These are phyloP conservation scores for Termitomyces sp. DNA, from an alignment of 768 basidiomycete genomes.

Conservation along the genomic window DNA sequence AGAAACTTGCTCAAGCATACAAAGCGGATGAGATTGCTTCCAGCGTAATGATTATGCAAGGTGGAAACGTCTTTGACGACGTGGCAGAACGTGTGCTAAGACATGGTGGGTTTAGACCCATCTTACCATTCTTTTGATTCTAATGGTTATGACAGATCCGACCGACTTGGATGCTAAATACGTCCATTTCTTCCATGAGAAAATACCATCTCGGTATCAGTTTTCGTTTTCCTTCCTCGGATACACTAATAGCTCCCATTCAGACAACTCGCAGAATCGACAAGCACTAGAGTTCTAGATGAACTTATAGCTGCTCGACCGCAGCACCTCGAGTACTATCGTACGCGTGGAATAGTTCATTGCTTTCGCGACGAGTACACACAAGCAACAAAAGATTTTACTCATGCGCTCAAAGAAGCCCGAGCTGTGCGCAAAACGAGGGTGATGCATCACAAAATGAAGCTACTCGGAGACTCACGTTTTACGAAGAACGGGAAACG, in stretches of 20 bases:
- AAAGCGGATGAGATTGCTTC: conserved; percentile 87
- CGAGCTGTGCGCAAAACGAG: conserved; percentile 67
- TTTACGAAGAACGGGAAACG: conserved; percentile 42
- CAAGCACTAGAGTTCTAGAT: conserved; percentile 73
- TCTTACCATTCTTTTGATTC: not conserved
- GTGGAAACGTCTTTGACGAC: conserved; percentile 88
- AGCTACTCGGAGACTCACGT: conserved; percentile 28
- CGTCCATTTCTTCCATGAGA: conserved; percentile 93
- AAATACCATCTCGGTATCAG: conserved; percentile 81
- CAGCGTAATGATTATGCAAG: conserved; percentile 94
- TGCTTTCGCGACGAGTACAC: conserved; percentile 83
- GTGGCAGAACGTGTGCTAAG: conserved; percentile 85
- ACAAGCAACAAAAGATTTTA: conserved; percentile 76
- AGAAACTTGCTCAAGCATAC: conserved; percentile 84
- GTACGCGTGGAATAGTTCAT: conserved; percentile 88
- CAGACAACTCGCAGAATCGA: conserved; percentile 85
- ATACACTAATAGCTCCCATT: conserved; percentile 1
- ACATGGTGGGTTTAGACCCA: conserved; percentile 33
- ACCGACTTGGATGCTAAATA: conserved; percentile 77
- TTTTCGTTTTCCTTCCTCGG: conserved; percentile 1
- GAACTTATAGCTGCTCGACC: conserved; percentile 72
- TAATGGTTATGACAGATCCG: conserved; percentile 48
- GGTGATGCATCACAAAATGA: conserved; percentile 46
- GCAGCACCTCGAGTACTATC: conserved; percentile 77
- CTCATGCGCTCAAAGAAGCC: conserved; percentile 74